phyloP scores from a whole-genome alignment of 1,284 basidiomycete genomes.

The Boletus subluridellus region DNA sequence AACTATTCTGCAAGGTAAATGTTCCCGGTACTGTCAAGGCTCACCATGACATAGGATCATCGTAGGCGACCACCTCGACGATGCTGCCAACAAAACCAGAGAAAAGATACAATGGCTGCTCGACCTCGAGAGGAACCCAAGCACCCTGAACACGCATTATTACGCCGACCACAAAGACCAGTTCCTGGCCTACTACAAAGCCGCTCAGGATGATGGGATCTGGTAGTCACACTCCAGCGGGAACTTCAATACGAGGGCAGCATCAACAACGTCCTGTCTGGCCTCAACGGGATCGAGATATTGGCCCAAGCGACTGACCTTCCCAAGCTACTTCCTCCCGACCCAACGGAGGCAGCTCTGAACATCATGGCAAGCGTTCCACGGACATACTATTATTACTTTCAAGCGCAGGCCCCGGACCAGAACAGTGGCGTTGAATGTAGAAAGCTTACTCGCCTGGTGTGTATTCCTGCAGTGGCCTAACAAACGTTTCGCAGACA shows the following conservation, averaged over 20 bases:
- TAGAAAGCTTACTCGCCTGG: neutral
- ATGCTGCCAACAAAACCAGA: conserved; percentile 39
- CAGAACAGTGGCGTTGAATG: neutral
- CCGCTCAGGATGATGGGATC: conserved; percentile 34
- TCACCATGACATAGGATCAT: conserved; percentile 37
- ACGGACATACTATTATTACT: conserved; percentile 51
- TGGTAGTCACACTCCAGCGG: conserved; percentile 27
- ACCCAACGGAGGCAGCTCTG: conserved; percentile 54
- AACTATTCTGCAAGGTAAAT: conserved; percentile 47
- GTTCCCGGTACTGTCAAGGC: neutral
- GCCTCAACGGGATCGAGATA: conserved; percentile 33
- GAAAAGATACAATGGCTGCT: conserved; percentile 51
- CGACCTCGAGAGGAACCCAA: conserved; percentile 49
- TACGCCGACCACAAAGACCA: conserved; percentile 35
- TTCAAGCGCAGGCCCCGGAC: conserved; percentile 42
- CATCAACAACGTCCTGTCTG: conserved; percentile 34
- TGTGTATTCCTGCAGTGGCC: too few relatives aligned
- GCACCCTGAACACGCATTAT: conserved; percentile 30
- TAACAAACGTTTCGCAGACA: too few relatives aligned
- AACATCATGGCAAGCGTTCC: conserved; percentile 63
- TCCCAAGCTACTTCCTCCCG: conserved; percentile 50
- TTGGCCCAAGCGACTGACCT: conserved; percentile 42
- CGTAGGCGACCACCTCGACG: conserved; percentile 46
- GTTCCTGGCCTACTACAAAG: conserved; percentile 50
- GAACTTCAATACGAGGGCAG: too few relatives aligned